Conservation (phyloP, 202 grass and related monocot species). For the Cymbopogon flexuosus region DNA sequence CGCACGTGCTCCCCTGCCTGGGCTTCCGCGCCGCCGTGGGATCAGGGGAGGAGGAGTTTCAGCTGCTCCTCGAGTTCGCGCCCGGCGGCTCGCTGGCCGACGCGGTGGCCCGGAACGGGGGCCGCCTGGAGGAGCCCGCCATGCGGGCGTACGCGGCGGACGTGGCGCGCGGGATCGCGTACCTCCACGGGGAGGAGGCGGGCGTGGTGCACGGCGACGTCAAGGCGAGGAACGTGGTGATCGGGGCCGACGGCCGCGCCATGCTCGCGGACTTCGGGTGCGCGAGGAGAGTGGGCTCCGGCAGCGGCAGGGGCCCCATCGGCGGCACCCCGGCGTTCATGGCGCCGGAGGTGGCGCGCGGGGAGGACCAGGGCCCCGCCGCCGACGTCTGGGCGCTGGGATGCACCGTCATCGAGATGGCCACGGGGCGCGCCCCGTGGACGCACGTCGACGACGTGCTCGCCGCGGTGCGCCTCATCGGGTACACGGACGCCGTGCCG, state of each 20-base stretch:
- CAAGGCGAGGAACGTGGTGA: conserved; percentile 51
- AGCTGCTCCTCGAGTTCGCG: conserved; percentile 57
- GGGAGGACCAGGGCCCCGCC: conserved; percentile 49
- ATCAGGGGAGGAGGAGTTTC: neutral
- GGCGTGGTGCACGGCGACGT: conserved; percentile 59
- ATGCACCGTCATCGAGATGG: conserved; percentile 73
- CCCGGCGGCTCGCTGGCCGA: conserved; percentile 43
- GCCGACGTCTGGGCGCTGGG: conserved; percentile 87
- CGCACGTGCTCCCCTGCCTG: conserved; percentile 39
- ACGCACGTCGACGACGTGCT: too few relatives aligned
- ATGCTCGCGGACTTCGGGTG: conserved; percentile 75
- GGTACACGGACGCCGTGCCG: too few relatives aligned
- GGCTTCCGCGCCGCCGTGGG: conserved; percentile 30
- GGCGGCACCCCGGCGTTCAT: conserved; percentile 77
- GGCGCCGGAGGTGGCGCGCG: conserved; percentile 86
- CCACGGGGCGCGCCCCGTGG: too few relatives aligned
- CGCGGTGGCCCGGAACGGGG: neutral
- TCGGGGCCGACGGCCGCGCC: conserved; percentile 49
- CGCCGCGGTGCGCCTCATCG: too few relatives aligned
- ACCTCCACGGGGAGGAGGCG: conserved; percentile 47
- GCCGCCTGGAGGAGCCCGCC: conserved; percentile 34
- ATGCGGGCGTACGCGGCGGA: conserved; percentile 42
- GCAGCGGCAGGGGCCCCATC: too few relatives aligned
- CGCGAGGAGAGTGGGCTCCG: neutral
- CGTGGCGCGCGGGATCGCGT: conserved; percentile 44